Base-by-base conservation (phyloP, 768 basidiomycete species). In the Gelatoporia subvermispora region DNA sequence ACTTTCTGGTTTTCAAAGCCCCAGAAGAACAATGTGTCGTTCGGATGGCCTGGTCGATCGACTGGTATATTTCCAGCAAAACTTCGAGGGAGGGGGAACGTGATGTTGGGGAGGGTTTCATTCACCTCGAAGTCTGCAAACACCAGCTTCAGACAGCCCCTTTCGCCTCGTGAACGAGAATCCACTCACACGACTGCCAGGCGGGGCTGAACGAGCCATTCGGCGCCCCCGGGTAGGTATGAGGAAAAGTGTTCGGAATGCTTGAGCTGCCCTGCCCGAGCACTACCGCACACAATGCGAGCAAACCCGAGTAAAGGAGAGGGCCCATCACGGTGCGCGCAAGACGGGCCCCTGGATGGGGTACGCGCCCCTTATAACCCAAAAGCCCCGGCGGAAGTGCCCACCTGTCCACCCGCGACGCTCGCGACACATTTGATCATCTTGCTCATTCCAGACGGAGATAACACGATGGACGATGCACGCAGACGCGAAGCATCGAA, bases 1-100 rank as follows among this genome's bases (percentile, higher is more conserved):
- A 23, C 57, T 21, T 57, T 58, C 38, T 55, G 35, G 8, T 45
- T 35, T 48, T 65, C 64, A 37, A 66, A 61, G 0, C 42, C 65
- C 61, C 61, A 64, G 54, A 65, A 67, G 54, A 67, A 67, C 8
- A 67, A 54, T 13, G 65, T 64, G 46, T 64, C 45, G 50, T 67
- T 67, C 2, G 61, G 60, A 44, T 64, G 63, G 4, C 51, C 59
- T 10, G 48, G 24, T 11, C 65, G 51, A 25, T 63, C 45, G 1
- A 66, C 62, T 5, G 60, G 56, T 10, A 67, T 56, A 38, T 60
- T 67, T 4, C 65, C 65, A 3, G 65, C 65, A 40, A 52, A 67
- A 43, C 56, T 63, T 4, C 58, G 60, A 20, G 53, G 50, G 4
- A 67, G 28, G 3, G 46, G 28, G 36, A 55, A 61, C 3, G 65